phyloP scores from a whole-genome alignment of 108 stramenopile genomes.

The Mediolabrus comicus region DNA sequence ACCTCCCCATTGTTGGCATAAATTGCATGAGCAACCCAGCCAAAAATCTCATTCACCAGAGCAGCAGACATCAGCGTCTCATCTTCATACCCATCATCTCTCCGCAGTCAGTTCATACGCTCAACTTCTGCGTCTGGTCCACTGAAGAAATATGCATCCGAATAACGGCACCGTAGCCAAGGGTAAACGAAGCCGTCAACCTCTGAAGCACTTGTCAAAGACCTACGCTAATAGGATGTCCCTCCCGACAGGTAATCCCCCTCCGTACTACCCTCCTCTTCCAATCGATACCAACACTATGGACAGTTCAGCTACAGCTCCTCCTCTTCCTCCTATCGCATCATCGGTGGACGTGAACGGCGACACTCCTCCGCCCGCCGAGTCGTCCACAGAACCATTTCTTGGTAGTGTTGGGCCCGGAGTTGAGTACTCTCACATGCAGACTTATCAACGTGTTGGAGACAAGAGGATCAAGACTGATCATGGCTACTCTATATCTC shows the following conservation, averaged over 20 bases:
- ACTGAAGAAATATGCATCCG: not conserved
- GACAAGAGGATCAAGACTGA: not conserved
- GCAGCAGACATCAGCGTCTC: too few relatives aligned
- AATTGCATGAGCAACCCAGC: not conserved
- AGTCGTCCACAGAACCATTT: not conserved
- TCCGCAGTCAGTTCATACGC: not conserved
- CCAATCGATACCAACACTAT: not conserved
- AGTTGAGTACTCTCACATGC: too few relatives aligned
- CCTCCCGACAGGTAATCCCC: not conserved
- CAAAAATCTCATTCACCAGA: not conserved
- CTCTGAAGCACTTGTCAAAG: not conserved
- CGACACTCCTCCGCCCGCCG: not conserved
- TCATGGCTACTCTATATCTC: not conserved
- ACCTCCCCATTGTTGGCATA: constrained; percentile 5
- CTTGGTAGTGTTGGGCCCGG: not conserved
- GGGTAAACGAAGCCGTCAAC: not conserved
- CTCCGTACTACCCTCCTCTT: not conserved
- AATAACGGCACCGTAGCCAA: not conserved
- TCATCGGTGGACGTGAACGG: not conserved
- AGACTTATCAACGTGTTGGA: not conserved
- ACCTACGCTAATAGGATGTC: not conserved
- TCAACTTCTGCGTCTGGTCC: not conserved
- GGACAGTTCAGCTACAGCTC: not conserved
- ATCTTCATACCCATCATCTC: not conserved
- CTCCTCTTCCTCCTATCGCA: too few relatives aligned